These are phyloP conservation scores for Termitomyces eurrhizus DNA, from an alignment of 768 basidiomycete species.

Conservation along the genomic window DNA sequence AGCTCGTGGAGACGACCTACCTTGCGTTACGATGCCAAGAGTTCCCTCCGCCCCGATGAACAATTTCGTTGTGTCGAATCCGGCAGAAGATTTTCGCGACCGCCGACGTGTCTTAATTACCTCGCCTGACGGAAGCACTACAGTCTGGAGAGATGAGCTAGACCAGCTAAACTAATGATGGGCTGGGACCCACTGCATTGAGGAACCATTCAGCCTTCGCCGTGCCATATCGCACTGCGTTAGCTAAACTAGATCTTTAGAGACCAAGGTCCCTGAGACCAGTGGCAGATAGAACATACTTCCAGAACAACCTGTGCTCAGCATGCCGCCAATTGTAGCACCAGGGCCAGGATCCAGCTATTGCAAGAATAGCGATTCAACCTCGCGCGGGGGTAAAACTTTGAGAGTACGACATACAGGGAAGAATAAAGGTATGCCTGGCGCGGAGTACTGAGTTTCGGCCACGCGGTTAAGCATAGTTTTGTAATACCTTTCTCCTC, in stretches of 20 bases:
- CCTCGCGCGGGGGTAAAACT: constrained; percentile 13
- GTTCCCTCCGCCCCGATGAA: constrained; percentile 84
- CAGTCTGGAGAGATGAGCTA: constrained; percentile 48
- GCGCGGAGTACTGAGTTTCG: neutral
- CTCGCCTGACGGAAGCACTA: constrained; percentile 84
- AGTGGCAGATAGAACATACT: constrained; percentile 37
- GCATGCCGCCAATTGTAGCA: constrained; percentile 84
- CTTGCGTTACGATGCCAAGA: constrained; percentile 87
- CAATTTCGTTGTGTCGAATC: constrained; percentile 80
- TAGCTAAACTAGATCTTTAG: constrained; percentile 37
- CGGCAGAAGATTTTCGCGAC: constrained; percentile 81
- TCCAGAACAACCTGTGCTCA: constrained; percentile 83
- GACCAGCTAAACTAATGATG: neutral
- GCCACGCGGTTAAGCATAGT: neutral
- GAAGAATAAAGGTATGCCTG: constrained; percentile 78
- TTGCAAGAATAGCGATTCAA: neutral
- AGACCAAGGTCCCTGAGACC: neutral
- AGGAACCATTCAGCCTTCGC: constrained; percentile 91
- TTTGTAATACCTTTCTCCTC: constrained; percentile 47
- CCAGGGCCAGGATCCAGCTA: constrained; percentile 76
- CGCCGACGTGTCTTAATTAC: constrained; percentile 85
- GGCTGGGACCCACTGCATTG: constrained; percentile 53
- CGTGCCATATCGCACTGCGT: constrained; percentile 84
- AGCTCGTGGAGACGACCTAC: constrained; percentile 25
- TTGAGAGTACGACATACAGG: constrained; percentile 41